Conservation (phyloP, 108 stramenopile species). For the Pseudonitzschia pungens region DNA sequence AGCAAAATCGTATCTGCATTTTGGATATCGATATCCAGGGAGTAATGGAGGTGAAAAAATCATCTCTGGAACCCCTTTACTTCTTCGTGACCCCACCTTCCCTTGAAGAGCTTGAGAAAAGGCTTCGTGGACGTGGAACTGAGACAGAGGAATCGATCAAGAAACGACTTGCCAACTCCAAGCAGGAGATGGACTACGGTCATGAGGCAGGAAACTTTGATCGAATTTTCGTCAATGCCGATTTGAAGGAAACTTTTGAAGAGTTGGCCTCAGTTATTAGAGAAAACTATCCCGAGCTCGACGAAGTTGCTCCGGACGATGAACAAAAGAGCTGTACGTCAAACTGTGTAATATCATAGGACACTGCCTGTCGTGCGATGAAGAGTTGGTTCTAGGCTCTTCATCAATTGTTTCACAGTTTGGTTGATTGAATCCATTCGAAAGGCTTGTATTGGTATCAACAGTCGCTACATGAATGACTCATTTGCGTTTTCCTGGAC, state of each 20-base stretch:
- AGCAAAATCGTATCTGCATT: constrained; percentile 85
- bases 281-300: constrained; percentile 73
- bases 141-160: constrained; percentile 86
- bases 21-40: constrained; percentile 94
- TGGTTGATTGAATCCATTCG: too few relatives aligned
- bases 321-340: constrained; percentile 38
- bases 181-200: constrained; percentile 92
- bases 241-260: constrained; percentile 63
- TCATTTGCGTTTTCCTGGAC: background rate
- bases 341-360: constrained; percentile 24
- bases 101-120: constrained; percentile 81
- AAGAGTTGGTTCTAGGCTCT: background rate
- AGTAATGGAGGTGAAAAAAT: constrained; percentile 65
- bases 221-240: constrained; percentile 63
- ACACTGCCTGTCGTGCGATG: background rate
- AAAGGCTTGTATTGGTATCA: background rate
- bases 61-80: constrained; percentile 48
- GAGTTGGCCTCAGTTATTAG: constrained; percentile 53
- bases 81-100: constrained; percentile 93
- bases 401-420: too few relatives aligned
- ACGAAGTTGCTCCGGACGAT: constrained; percentile 42
- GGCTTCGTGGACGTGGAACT: constrained; percentile 88
- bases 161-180: constrained; percentile 81
- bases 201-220: constrained; percentile 63
- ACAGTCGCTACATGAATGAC: background rate